Evolutionary conservation across 2,329 filamentous ascomycete genomes (phyloP), one percentile per base, ranked within the genome.

Genomic region (Cryphonectria radicalis): DNA sequence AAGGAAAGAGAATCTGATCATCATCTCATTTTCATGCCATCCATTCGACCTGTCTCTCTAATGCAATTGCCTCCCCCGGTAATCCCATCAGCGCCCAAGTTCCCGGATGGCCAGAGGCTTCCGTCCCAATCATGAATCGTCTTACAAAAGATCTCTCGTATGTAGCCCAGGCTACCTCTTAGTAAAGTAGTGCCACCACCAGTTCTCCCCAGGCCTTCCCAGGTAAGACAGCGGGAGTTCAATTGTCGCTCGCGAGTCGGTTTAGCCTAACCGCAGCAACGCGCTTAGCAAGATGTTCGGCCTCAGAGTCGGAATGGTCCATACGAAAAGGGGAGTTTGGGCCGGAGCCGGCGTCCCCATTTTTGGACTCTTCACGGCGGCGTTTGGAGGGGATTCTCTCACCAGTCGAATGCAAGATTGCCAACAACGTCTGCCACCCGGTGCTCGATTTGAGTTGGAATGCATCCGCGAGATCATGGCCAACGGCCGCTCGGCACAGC

Each of bases 371-470:
- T 76, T 76, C 82, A 79, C 83, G 84, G 79, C 80, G 82, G 79
- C 89, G 92, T 88, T 96, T 97, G 14, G 53, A 40, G 82, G 91
- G 91, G 89, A 92, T 90, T 90, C 92, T 92, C 93, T 97, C 95
- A 97, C 95, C 94, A 88, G 93, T 94, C 90, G 94, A 93, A 90
- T 96, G 90, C 84, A 98, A 89, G 81, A 99, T 97, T 81, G 93
- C 92, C 83, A 95, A 88, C 79, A 99, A 87, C 72, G 94, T 98
- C 82, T 95, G 93, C 96, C 96, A 99, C 78, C 96, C 96, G 79
- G 92, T 88, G 77, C 92, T 95, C 77, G 94, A 92, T 82, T 94
- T 90, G 76, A 99, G 88, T 79, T 96, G 91, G 79, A 94, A 91
- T 73, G 91, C 91, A 76, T 97, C 93, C 73, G 91, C 89, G 70